Evolutionary conservation across 1,284 basidiomycete species (phyloP), one percentile per base, ranked within the genome.

Genomic region (Puccinia horiana): DNA sequence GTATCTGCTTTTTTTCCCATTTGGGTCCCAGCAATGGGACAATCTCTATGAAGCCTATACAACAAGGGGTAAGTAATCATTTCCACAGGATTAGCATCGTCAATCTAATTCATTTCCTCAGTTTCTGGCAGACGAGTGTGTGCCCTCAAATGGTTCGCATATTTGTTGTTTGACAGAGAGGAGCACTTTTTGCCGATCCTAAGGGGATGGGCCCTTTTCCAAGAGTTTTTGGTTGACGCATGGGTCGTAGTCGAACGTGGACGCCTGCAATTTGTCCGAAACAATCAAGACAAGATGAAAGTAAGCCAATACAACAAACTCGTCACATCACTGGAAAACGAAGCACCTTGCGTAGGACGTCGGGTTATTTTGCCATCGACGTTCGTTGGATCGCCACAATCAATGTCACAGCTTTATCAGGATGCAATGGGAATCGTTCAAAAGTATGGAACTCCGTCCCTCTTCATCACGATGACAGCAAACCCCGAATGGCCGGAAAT

Each of bases 381-480:
- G 2, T 88, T 88, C 56, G 81, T 88, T 0, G 87, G 87, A 16
- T 87, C 87, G 0, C 81, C 83, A 4, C 83, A 85, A 0, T 87
- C 87, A 87, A 84, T 86, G n/a, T 84, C 86, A 2, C 85, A 88
- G 35, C 87, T 88, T 56, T 86, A 87, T 54, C 84, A 87, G 0
- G 88, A 88, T 83, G 85, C 86, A 0, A 84, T 88, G 5, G 86
- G 86, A 0, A 84, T 88, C 82, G 88, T 87, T 0, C 83, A 84
- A 2, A 72, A 82, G 0, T 83, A 75, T 47, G 88, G 88, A 1
- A 82, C 76, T 9, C 88, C 88, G 0, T 87, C 86, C 2, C 87
- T 88, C 72, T 89, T 89, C 83, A 83, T 88, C 74, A 89, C 87
- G 0, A 85, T 88, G 85, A 88, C 87, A 0, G 88, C 87, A 84